A percentile compares a stretch with the other conserved stretches of the same genome.
These are phyloP conservation scores for Meyerozyma athensensis DNA, from an alignment of 1,139 yeast species.

Conservation along the genomic window DNA sequence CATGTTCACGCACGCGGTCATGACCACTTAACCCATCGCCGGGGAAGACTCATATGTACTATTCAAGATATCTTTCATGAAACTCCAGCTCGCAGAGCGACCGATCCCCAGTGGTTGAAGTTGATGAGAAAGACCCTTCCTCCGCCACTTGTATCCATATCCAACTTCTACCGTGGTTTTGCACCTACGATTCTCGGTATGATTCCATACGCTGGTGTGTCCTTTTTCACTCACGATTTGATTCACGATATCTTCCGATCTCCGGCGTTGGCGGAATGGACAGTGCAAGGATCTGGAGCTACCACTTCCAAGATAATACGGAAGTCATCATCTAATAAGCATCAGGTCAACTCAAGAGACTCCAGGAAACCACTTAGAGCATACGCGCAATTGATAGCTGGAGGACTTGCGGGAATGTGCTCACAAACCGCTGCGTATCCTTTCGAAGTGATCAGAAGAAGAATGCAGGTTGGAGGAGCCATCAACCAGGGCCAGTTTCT, in stretches of 20 bases:
- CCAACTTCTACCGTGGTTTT: constrained; percentile 91
- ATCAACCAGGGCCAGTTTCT: constrained; percentile 57
- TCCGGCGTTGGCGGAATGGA: constrained; percentile 45
- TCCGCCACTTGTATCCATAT: constrained; percentile 32
- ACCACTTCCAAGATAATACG: constrained; percentile 9
- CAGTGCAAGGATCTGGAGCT: constrained; percentile 37
- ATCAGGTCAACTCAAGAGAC: constrained; percentile 39
- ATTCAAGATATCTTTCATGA: constrained; percentile 57
- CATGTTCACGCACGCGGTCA: constrained; percentile 26
- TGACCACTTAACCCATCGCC: constrained; percentile 18
- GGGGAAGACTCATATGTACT: constrained; percentile 55
- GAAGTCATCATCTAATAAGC: constrained; percentile 14
- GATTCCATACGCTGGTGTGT: constrained; percentile 97
- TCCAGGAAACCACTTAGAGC: constrained; percentile 66
- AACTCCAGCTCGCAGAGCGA: constrained; percentile 43
- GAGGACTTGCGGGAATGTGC: constrained; percentile 90
- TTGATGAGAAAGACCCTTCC: constrained; percentile 32
- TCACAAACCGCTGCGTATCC: constrained; percentile 98
- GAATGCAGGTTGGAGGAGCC: constrained; percentile 95
- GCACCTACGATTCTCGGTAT: constrained; percentile 92
- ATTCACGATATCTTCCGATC: constrained; percentile 82
- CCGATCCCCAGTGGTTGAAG: constrained; percentile 36
- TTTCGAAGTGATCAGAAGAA: constrained; percentile 86
- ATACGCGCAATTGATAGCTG: constrained; percentile 92
- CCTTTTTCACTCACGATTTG: constrained; percentile 89